phyloP scores from a whole-genome alignment of 192 early-diverging fungal genomes.

The Coemansia sp. region DNA sequence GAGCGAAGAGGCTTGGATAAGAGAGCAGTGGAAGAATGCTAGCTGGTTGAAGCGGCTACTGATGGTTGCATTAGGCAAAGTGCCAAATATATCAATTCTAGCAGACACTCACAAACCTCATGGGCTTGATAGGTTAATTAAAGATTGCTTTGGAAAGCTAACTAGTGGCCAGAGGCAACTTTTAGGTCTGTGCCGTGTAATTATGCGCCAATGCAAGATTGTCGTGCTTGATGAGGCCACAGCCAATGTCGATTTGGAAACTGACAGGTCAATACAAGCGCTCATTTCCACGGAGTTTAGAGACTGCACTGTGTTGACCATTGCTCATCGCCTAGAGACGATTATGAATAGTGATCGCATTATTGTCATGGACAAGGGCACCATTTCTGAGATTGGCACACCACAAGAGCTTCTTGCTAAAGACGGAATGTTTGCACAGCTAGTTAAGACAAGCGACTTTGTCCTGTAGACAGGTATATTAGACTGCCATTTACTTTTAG shows the following conservation, averaged over 20 bases:
- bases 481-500: no score
- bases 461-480: background rate
- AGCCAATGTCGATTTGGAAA: slow-evolving; percentile 56
- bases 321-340: slow-evolving; percentile 73
- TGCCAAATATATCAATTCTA: background rate
- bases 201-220: slow-evolving; percentile 57
- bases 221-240: slow-evolving; percentile 71
- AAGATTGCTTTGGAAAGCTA: background rate
- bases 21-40: slow-evolving; percentile 13
- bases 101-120: background rate
- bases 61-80: background rate
- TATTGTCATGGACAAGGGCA: slow-evolving; percentile 61
- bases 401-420: slow-evolving; percentile 14
- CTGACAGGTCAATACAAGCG: slow-evolving; percentile 4
- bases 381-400: slow-evolving; percentile 8
- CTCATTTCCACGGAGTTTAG: slow-evolving; percentile 56
- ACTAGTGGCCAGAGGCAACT: slow-evolving; percentile 62
- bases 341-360: slow-evolving; percentile 68
- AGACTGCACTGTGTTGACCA: slow-evolving; percentile 55
- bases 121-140: background rate
- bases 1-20: background rate
- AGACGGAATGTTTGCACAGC: slow-evolving; percentile 11
- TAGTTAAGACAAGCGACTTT: slow-evolving; percentile 13
- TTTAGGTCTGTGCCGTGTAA: slow-evolving; percentile 60
- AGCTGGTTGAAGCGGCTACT: slow-evolving; percentile 8